Evolutionary conservation across 2,329 filamentous ascomycete genomes (phyloP).

Genomic region (Epichloe amarillans): DNA sequence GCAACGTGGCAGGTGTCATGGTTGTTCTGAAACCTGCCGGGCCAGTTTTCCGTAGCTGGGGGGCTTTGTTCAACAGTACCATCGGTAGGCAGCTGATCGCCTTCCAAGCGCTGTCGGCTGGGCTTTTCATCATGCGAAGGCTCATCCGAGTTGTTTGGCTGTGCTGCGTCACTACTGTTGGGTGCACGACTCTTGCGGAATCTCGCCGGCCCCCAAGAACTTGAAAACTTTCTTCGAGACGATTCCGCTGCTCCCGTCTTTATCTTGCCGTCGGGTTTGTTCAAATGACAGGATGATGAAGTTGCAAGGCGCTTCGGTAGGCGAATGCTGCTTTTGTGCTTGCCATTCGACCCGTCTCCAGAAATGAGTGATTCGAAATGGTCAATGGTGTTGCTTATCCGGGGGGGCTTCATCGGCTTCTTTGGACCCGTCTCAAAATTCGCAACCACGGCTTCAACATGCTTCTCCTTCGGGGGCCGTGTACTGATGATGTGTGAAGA

Average conservation of each 20-base stretch:
- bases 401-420: neutral
- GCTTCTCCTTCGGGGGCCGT: neutral
- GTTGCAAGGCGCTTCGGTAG: neutral
- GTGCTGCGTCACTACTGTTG: neutral
- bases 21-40: neutral
- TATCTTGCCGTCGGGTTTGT: neutral
- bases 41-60: neutral
- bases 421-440: neutral
- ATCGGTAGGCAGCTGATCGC: neutral
- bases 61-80: neutral
- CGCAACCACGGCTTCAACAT: neutral
- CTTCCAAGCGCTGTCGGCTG: neutral
- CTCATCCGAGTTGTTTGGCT: neutral
- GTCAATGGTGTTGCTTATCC: constrained; percentile 5
- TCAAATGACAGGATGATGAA: constrained; percentile 1
- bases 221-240: constrained; percentile 3
- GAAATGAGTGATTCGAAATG: constrained; percentile 5
- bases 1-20: neutral
- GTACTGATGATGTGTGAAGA: neutral
- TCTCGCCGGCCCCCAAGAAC: constrained; percentile 4
- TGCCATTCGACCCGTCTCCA: neutral
- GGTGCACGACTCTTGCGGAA: neutral
- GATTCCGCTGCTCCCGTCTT: neutral
- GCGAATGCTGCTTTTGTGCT: neutral
- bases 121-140: neutral